A percentile compares a stretch with the other conserved stretches of the same genome.
Conservation (phyloP, 176 grass and related monocot species). For the Paspalum notatum region DNA sequence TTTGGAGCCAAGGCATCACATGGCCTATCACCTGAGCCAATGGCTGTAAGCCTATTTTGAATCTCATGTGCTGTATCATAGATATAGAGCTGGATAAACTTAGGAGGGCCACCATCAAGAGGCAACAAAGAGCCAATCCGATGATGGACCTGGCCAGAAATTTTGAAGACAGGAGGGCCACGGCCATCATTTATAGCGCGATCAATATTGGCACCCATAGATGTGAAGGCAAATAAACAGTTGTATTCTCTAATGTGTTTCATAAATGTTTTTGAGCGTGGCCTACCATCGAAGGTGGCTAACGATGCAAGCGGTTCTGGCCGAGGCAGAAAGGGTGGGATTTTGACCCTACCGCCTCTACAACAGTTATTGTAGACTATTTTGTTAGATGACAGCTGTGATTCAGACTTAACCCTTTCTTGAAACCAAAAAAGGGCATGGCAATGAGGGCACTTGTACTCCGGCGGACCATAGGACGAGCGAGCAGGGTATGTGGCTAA, state of each 20-base stretch:
- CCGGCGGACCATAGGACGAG: too few species aligned
- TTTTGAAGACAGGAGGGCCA: background rate
- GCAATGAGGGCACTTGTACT: too few species aligned
- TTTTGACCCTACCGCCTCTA: too few species aligned
- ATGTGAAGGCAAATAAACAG: background rate
- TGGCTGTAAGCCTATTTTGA: accelerated
- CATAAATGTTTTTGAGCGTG: background rate
- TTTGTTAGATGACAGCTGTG: too few species aligned
- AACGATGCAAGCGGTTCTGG: background rate
- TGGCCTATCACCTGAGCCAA: background rate
- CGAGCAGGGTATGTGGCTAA: too few species aligned
- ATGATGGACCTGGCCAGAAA: background rate
- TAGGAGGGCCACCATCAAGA: background rate
- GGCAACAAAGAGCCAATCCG: background rate
- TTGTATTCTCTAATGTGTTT: background rate
- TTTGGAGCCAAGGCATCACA: background rate
- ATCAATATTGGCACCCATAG: background rate
- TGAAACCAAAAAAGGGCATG: too few species aligned
- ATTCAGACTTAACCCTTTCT: too few species aligned
- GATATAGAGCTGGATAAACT: background rate
- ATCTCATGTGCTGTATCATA: background rate
- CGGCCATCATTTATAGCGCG: background rate
- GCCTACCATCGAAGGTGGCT: background rate
- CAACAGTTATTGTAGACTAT: too few species aligned
- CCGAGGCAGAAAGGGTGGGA: too few species aligned